Evolutionary conservation across 2,329 filamentous ascomycete species (phyloP).

Genomic region (Elsinoe necatrix): DNA sequence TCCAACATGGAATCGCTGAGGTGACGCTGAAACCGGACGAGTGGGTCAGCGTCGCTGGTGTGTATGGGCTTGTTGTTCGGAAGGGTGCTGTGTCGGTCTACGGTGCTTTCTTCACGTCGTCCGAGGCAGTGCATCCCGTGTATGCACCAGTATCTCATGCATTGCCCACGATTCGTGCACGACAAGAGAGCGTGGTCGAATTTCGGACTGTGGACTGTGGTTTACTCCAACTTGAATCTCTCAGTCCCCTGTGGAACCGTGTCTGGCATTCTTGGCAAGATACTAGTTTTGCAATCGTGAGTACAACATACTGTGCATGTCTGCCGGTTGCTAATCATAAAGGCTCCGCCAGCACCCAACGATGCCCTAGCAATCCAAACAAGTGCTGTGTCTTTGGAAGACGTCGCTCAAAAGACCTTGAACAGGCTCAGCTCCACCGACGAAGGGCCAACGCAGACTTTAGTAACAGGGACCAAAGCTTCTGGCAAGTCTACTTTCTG

Average conservation of each 20-base stretch:
- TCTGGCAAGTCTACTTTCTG: constrained; percentile 71
- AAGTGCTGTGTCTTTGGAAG: constrained; percentile 23
- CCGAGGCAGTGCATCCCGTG: constrained; percentile 46
- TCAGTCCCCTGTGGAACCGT: constrained; percentile 59
- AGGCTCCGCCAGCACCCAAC: background rate
- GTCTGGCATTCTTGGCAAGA: constrained; percentile 46
- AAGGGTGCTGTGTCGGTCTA: constrained; percentile 57
- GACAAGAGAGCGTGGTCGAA: constrained; percentile 46
- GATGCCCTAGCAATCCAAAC: background rate
- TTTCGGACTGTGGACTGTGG: constrained; percentile 42
- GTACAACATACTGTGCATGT: background rate
- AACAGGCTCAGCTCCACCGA: constrained; percentile 36
- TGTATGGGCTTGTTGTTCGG: constrained; percentile 55
- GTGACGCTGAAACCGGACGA: constrained; percentile 25
- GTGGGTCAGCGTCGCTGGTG: constrained; percentile 46
- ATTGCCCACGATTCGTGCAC: constrained; percentile 50
- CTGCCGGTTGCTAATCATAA: background rate
- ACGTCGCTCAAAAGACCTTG: constrained; percentile 22
- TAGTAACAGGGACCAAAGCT: constrained; percentile 62
- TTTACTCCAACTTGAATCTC: constrained; percentile 41
- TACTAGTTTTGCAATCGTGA: constrained; percentile 13
- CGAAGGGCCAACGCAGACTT: constrained; percentile 46
- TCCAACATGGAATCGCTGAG: background rate
- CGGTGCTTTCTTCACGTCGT: constrained; percentile 52
- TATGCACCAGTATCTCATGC: constrained; percentile 62